Evolutionary conservation across 352 stramenopile genomes (phyloP).

Genomic region (Globisporangium sylvaticum): DNA sequence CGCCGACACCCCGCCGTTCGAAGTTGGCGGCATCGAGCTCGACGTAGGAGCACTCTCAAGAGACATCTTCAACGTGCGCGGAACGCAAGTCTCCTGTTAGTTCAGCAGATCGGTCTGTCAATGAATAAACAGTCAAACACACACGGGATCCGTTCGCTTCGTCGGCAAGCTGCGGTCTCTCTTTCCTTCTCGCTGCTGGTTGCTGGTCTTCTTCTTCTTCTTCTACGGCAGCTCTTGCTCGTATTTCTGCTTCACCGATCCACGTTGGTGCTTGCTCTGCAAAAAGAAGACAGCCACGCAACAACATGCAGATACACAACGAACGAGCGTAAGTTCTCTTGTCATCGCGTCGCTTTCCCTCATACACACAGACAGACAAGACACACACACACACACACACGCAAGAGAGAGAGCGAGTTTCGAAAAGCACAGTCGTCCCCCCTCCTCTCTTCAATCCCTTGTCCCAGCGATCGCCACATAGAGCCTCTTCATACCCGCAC

Average conservation of each 20-base stretch:
- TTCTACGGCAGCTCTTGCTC: constrained; percentile 1
- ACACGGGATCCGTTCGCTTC: constrained; percentile 15
- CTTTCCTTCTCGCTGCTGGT: constrained; percentile 2
- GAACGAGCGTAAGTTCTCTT: constrained; percentile 12
- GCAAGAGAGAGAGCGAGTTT: constrained; percentile 18
- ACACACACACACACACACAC: neutral
- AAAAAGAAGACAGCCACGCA: neutral
- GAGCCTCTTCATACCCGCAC: neutral
- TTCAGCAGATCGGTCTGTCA: neutral
- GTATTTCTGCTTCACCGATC: neutral
- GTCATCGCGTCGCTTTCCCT: neutral
- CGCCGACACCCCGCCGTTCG: constrained; percentile 5
- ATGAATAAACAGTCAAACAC: neutral
- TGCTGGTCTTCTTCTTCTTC: neutral
- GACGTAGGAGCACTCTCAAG: neutral
- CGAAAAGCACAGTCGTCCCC: neutral
- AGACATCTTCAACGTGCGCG: constrained; percentile 6
- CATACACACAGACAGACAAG: constrained; percentile 14
- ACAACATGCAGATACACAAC: neutral
- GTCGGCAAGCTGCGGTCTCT: constrained; percentile 12
- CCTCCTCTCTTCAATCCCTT: constrained; percentile 2
- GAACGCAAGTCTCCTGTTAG: neutral
- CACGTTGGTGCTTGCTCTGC: constrained; percentile 3
- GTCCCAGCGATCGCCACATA: constrained; percentile 1
- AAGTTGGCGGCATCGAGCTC: constrained; percentile 1